Conservation (phyloP, 129 eudicot genomes). For the Solidago caesia region DNA sequence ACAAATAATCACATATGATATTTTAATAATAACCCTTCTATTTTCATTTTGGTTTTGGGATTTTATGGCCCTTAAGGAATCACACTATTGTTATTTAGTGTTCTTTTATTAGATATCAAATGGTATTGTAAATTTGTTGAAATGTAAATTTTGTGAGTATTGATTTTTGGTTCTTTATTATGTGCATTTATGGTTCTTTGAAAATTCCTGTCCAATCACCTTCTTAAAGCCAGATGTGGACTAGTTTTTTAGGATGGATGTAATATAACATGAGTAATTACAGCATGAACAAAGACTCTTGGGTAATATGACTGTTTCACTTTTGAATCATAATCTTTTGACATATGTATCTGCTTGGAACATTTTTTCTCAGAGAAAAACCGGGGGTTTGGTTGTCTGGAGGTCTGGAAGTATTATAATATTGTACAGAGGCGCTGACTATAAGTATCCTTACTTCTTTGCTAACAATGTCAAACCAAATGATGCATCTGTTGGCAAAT, state of each 20-base stretch:
- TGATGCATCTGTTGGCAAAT: conserved; percentile 37
- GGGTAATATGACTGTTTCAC: background rate
- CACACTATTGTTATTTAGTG: no score
- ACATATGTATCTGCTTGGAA: conserved; percentile 6
- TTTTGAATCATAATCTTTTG: background rate
- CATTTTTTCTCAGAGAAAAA: conserved; percentile 65
- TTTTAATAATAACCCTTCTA: no score
- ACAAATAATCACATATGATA: no score
- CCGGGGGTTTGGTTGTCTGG: conserved; percentile 96
- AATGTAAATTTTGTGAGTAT: no score
- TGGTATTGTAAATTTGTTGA: no score
- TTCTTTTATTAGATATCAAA: no score
- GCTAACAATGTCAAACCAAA: conserved; percentile 26
- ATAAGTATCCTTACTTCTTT: conserved; percentile 84
- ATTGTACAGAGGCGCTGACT: conserved; percentile 80
- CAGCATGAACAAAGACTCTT: background rate
- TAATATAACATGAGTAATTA: background rate
- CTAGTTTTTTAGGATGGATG: background rate
- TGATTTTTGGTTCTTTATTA: background rate
- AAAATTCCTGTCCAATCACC: background rate
- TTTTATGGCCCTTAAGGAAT: no score
- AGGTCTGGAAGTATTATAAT: conserved; percentile 85
- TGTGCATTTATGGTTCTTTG: background rate
- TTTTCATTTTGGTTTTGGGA: no score
- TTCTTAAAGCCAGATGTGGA: background rate